phyloP scores from a whole-genome alignment of 192 early-diverging fungal genomes.

The Entomortierella beljakovae region DNA sequence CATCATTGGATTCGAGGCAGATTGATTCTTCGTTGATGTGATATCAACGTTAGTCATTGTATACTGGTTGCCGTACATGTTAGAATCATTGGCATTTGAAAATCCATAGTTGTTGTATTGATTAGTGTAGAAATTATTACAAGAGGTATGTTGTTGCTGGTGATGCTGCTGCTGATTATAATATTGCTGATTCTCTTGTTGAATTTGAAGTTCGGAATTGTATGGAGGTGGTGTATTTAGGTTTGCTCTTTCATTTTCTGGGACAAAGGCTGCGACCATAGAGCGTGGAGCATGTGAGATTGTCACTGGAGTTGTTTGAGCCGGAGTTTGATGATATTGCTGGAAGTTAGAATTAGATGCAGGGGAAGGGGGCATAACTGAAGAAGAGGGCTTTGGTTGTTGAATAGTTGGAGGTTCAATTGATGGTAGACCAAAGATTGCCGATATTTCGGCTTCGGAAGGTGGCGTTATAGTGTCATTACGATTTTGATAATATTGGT shows the following conservation, averaged over 20 bases:
- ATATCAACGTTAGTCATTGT: not conserved
- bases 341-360: not conserved
- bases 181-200: not conserved
- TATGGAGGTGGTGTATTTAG: not conserved
- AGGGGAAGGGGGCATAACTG: slow-evolving; percentile 8
- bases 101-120: slow-evolving; percentile 24
- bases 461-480: not conserved
- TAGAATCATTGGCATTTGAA: slow-evolving; percentile 5
- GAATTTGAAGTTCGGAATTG: not conserved
- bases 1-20: slow-evolving; percentile 15
- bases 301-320: not conserved
- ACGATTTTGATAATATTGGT: no score
- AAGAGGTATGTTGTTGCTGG: slow-evolving; percentile 18
- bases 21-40: not conserved
- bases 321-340: not conserved
- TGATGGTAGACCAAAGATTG: slow-evolving; percentile 41
- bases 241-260: not conserved
- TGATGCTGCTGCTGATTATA: slow-evolving; percentile 5
- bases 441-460: slow-evolving; percentile 42
- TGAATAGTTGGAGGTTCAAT: not conserved
- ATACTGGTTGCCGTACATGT: slow-evolving; percentile 1
- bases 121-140: slow-evolving; percentile 8
- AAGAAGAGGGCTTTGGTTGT: not conserved
- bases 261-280: not conserved
- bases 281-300: not conserved